Conservation (phyloP, 768 basidiomycete species). For the Boletus rubescentipes region DNA sequence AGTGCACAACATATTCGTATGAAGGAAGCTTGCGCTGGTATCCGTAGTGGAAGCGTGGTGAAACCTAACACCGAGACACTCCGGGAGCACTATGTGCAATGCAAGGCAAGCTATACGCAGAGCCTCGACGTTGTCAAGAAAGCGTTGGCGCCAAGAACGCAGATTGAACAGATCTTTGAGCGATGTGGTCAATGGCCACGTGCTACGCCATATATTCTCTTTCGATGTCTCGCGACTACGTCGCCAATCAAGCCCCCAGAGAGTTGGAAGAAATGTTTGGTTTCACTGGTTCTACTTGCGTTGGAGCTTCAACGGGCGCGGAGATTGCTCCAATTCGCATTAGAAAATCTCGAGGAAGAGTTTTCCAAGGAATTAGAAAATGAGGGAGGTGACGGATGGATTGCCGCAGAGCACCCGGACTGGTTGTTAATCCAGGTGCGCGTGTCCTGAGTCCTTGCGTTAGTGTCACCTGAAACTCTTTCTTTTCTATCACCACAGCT, state of each 20-base stretch:
- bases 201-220: background rate
- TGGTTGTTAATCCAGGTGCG: background rate
- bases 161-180: background rate
- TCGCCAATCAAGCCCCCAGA: background rate
- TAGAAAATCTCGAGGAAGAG: background rate
- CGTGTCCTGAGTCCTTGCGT: no score
- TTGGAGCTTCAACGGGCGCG: background rate
- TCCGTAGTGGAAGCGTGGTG: background rate
- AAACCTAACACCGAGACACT: background rate
- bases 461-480: no score
- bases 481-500: no score
- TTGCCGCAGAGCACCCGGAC: background rate
- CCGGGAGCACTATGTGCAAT: background rate
- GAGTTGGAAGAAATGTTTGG: background rate
- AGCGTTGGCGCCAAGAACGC: background rate
- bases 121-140: background rate
- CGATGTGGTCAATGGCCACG: background rate
- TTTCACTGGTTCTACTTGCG: background rate
- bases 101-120: background rate
- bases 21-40: background rate
- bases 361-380: background rate
- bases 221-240: background rate
- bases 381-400: background rate
- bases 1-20: background rate
- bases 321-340: background rate